phyloP scores from a whole-genome alignment of 2,329 filamentous ascomycete species.

The Scolecobasidium constrictum region DNA sequence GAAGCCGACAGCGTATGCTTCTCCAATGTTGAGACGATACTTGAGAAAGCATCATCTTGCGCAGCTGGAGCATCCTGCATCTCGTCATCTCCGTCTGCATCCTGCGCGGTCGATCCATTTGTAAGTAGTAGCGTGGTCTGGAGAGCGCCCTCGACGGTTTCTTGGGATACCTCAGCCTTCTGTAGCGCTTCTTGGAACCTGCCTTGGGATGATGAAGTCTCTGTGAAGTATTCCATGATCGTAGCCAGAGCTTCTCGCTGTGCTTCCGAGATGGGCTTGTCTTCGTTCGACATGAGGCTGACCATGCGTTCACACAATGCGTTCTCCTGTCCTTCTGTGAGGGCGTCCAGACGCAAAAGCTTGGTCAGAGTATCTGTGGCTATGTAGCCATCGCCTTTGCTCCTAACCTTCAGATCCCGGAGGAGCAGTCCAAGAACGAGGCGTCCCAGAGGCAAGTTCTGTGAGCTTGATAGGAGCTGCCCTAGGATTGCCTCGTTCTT shows the following conservation, averaged over 20 bases:
- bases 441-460: not conserved
- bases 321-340: not conserved
- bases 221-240: not conserved
- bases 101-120: slow-evolving; percentile 22
- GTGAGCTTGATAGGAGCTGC: slow-evolving; percentile 19
- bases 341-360: not conserved
- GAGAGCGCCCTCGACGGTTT: slow-evolving; percentile 11
- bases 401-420: not conserved
- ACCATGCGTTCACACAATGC: not conserved
- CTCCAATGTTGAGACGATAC: slow-evolving; percentile 13
- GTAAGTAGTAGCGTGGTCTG: slow-evolving; percentile 35
- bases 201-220: not conserved
- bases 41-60: slow-evolving; percentile 9
- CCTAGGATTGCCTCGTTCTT: slow-evolving; percentile 50
- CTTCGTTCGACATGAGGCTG: not conserved
- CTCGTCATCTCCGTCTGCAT: slow-evolving; percentile 39
- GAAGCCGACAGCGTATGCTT: slow-evolving; percentile 19
- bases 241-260: not conserved
- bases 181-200: slow-evolving; percentile 1
- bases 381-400: not conserved
- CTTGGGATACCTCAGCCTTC: not conserved
- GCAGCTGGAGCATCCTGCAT: slow-evolving; percentile 32
- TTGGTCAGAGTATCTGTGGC: not conserved
- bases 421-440: not conserved
- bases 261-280: not conserved